Evolutionary conservation across 1,284 basidiomycete genomes (phyloP), one percentile per base, ranked within the genome.

Genomic region (Fomitopsis betulina): DNA sequence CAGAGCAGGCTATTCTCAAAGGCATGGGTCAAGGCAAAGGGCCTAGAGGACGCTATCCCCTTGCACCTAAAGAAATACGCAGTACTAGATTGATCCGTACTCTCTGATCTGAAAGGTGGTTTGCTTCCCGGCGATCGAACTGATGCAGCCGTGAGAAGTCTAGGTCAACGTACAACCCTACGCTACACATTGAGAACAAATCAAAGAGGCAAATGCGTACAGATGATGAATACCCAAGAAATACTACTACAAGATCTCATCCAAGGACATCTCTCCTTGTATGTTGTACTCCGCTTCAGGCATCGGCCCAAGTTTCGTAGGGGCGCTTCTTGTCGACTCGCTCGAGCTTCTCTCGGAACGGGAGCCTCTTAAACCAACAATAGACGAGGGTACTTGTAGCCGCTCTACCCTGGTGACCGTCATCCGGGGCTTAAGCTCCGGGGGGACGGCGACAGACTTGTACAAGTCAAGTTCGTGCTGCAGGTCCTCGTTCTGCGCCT

Each of bases 1-100:
- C 97, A 99, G 77, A 94, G 91, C 59, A 82, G 97, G 12, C 78
- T 99, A 47, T 98, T 98, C 78, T 97, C 94, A n/a, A 91, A 91
- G 72, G 85, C 86, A 66, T 99, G 97, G 97, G 77, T 99, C 57
- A 79, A 90, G 71, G 79, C 83, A 53, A 99, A 99, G 73, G 86
- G 82, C 1, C 79, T 99, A 53, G 80, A 84, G 58, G 77, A 82
- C 39, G 88, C 89, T 23, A 93, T 99, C 67, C 96, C 97, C 3
- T 79, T 85, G 55, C 81, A 92, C 65, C 74, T 99, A 63, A 89
- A 87, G 76, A 93, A 96, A 72, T 99, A 99, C 71, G 86, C 89
- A 67, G 92, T 98, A 32, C 76, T 99, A 63, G 86, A 90, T 62
- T 92, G 39, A 56, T 50, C 23, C 17, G 23, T 40, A 37, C 13